phyloP scores from a whole-genome alignment of 805 yeast species.

The Candida takata region DNA sequence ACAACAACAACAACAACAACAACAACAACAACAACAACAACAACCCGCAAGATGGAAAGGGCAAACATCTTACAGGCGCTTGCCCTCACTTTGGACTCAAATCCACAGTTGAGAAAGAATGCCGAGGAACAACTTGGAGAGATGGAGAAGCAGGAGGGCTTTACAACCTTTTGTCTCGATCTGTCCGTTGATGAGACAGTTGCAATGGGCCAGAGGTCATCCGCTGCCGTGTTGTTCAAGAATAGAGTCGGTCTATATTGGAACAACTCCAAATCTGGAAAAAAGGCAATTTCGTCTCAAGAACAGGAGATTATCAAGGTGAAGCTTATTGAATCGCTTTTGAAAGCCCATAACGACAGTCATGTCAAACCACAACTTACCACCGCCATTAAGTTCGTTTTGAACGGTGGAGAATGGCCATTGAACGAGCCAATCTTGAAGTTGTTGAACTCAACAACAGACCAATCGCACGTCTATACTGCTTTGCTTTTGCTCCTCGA shows the following conservation, averaged over 20 bases:
- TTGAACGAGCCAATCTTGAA: constrained; percentile 25
- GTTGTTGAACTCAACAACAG: constrained; percentile 29
- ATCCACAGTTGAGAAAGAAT: constrained; percentile 40
- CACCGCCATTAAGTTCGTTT: constrained; percentile 47
- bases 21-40: constrained; percentile 10
- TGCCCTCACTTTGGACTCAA: constrained; percentile 48
- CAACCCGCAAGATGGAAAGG: constrained; percentile 35
- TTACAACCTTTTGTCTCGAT: constrained; percentile 46
- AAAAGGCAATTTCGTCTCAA: constrained; percentile 28
- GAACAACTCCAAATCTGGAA: constrained; percentile 30
- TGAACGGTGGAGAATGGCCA: constrained; percentile 37
- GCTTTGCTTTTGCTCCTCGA: constrained; percentile 53
- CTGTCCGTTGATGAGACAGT: constrained; percentile 39
- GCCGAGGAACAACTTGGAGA: constrained; percentile 46
- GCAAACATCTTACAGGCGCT: constrained; percentile 42
- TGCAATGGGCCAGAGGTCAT: constrained; percentile 40
- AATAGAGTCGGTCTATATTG: constrained; percentile 53
- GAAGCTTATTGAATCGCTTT: constrained; percentile 46
- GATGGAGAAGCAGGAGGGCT: constrained; percentile 51
- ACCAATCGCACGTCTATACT: constrained; percentile 38
- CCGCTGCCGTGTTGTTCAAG: constrained; percentile 64
- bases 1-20: constrained; percentile 10
- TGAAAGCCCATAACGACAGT: constrained; percentile 32
- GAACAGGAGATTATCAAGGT: constrained; percentile 54
- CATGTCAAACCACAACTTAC: constrained; percentile 50